phyloP scores from a whole-genome alignment of 768 basidiomycete species.

The Xerocomellus amylosporus region DNA sequence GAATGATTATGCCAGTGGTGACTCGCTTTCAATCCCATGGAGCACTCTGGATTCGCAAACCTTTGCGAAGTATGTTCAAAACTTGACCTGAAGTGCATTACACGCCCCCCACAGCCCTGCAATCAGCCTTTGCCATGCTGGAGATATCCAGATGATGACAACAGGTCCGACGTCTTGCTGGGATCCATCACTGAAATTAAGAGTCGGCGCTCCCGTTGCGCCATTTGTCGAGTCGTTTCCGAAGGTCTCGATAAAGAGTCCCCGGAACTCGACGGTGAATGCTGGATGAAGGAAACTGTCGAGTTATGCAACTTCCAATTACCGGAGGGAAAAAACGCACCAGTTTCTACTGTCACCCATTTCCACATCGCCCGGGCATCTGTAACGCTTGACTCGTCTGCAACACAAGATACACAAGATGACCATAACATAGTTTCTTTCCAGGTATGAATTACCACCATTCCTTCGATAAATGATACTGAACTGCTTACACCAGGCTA shows the following conservation, averaged over 20 bases:
- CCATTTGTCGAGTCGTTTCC: constrained; percentile 9
- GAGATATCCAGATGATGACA: too few relatives aligned
- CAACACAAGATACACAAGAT: too few relatives aligned
- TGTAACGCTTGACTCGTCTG: too few relatives aligned
- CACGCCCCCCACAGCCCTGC: neutral
- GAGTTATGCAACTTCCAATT: constrained; percentile 9
- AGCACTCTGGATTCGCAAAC: neutral
- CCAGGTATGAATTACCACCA: constrained; percentile 2
- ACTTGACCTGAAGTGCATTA: neutral
- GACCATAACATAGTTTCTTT: neutral
- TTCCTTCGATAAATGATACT: too few relatives aligned
- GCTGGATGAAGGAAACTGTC: neutral
- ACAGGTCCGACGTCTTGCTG: constrained; percentile 1
- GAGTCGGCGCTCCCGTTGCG: constrained; percentile 6
- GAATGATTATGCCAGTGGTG: too few relatives aligned
- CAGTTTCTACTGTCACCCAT: constrained; percentile 1
- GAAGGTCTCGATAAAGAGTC: constrained; percentile 11
- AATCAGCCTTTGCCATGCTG: too few relatives aligned
- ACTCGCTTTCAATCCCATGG: neutral
- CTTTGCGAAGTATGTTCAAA: constrained; percentile 7
- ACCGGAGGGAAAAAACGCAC: neutral
- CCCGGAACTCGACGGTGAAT: constrained; percentile 4
- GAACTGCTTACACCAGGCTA: too few relatives aligned
- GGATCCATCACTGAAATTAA: constrained; percentile 11
- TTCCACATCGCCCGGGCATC: constrained; percentile 11